Conservation (phyloP, 192 early-diverging fungal species). For the Dissophora ornata region DNA sequence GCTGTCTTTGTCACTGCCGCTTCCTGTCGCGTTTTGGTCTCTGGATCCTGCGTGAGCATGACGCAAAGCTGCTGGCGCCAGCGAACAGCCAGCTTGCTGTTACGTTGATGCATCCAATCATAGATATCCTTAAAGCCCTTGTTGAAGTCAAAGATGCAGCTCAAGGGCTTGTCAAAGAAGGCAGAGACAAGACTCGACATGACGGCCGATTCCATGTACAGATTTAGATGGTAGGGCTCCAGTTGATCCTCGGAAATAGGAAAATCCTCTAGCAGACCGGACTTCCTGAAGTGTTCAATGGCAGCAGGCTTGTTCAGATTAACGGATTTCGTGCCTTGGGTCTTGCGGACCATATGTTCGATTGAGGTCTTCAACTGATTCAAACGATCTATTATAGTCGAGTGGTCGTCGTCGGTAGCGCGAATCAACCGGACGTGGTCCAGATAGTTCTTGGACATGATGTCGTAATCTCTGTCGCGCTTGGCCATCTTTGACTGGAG, state of each 20-base stretch:
- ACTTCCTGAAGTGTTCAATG: conserved; percentile 25
- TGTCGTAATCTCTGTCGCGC: conserved; percentile 34
- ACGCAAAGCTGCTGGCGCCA: conserved; percentile 52
- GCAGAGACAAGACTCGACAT: conserved; percentile 19
- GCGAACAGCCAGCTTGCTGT: conserved; percentile 29
- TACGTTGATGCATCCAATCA: conserved; percentile 41
- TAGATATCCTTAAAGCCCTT: conserved; percentile 43
- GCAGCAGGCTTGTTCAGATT: conserved; percentile 35
- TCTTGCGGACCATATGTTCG: conserved; percentile 42
- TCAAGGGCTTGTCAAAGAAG: conserved; percentile 41
- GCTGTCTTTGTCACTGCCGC: conserved; percentile 20
- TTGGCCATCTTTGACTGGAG: conserved; percentile 25
- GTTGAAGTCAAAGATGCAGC: conserved; percentile 47
- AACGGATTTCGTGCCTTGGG: conserved; percentile 26
- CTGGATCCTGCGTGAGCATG: conserved; percentile 43
- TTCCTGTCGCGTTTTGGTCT: conserved; percentile 26
- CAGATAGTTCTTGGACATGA: conserved; percentile 53
- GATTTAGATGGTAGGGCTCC: conserved; percentile 42
- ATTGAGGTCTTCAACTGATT: conserved; percentile 30
- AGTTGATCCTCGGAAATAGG: conserved; percentile 15
- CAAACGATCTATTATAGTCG: conserved; percentile 35
- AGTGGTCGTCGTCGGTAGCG: conserved; percentile 50
- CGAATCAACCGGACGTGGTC: conserved; percentile 43
- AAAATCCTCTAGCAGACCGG: conserved; percentile 18
- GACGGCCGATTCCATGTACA: conserved; percentile 42